These are phyloP conservation scores for Musa itinerans DNA, from an alignment of 176 grass and related monocot species.

Conservation along the genomic window DNA sequence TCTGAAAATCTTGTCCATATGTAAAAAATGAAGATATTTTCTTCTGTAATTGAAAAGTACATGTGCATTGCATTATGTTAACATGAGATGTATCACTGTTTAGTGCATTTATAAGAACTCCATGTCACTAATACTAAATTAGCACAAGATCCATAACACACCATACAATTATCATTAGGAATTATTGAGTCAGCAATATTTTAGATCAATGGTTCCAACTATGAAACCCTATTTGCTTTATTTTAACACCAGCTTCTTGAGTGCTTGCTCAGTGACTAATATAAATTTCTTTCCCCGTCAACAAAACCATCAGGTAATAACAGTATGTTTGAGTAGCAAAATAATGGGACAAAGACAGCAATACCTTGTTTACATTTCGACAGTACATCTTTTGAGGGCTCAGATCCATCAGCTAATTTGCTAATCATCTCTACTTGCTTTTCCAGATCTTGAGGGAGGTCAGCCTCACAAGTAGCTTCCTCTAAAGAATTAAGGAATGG, in stretches of 20 bases:
- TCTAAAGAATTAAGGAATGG: constrained; percentile 18
- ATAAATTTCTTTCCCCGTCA: neutral
- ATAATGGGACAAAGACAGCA: neutral
- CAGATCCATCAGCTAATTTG: constrained; percentile 24
- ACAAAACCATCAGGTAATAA: neutral
- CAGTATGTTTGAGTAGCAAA: neutral
- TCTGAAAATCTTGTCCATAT: neutral
- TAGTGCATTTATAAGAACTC: neutral
- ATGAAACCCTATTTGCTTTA: no score
- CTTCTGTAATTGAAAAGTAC: neutral
- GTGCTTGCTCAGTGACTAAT: neutral
- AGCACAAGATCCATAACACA: no score
- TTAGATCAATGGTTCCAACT: no score
- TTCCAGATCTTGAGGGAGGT: constrained; percentile 25
- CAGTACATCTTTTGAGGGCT: constrained; percentile 16
- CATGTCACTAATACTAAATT: no score
- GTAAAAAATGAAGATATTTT: neutral
- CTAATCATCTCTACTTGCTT: constrained; percentile 39
- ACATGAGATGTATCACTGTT: neutral
- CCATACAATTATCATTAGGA: no score
- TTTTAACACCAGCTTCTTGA: neutral
- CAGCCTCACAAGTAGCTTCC: constrained; percentile 20
- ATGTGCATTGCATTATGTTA: neutral
- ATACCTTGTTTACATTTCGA: constrained; percentile 22
- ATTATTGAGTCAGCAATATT: no score